These are phyloP conservation scores for Tremellales sp. DNA, from an alignment of 1,284 basidiomycete genomes.

Conservation along the genomic window DNA sequence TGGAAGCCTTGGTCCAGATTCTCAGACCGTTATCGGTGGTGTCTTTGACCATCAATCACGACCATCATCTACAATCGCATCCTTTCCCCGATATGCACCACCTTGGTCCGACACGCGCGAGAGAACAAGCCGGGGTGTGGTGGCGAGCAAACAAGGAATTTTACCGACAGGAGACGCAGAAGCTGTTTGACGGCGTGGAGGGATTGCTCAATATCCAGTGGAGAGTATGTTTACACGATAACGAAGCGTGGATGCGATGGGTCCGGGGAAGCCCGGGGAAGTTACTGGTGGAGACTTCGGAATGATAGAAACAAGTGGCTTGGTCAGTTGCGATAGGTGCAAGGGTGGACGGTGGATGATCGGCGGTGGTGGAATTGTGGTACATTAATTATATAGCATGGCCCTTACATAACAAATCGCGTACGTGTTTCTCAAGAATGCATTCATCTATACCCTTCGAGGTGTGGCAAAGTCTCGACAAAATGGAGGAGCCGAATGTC, in stretches of 20 bases:
- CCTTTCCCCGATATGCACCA: constrained; percentile 2
- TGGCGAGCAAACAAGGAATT: neutral
- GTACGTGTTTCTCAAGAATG: too few relatives aligned
- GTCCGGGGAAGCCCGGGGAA: neutral
- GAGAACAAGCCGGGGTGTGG: neutral
- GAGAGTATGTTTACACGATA: neutral
- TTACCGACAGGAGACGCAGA: neutral
- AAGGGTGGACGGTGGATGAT: too few relatives aligned
- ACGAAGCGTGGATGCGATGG: constrained; percentile 2
- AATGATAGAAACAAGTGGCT: too few relatives aligned
- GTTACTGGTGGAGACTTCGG: neutral
- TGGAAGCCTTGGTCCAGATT: neutral
- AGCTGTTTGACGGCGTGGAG: neutral
- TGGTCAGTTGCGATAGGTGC: too few relatives aligned
- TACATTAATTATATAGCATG: too few relatives aligned
- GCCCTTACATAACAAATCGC: too few relatives aligned
- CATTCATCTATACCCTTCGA: too few relatives aligned
- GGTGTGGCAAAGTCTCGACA: too few relatives aligned
- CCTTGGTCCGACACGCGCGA: neutral
- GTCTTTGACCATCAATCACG: neutral
- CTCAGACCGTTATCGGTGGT: neutral
- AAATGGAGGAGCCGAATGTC: too few relatives aligned
- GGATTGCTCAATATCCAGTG: neutral
- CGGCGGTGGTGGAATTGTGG: too few relatives aligned
- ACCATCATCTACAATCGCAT: neutral